A percentile compares a stretch with the other conserved stretches of the same genome.
Conservation (phyloP, 1,284 basidiomycete species). For the Moesziomyces antarcticus region DNA sequence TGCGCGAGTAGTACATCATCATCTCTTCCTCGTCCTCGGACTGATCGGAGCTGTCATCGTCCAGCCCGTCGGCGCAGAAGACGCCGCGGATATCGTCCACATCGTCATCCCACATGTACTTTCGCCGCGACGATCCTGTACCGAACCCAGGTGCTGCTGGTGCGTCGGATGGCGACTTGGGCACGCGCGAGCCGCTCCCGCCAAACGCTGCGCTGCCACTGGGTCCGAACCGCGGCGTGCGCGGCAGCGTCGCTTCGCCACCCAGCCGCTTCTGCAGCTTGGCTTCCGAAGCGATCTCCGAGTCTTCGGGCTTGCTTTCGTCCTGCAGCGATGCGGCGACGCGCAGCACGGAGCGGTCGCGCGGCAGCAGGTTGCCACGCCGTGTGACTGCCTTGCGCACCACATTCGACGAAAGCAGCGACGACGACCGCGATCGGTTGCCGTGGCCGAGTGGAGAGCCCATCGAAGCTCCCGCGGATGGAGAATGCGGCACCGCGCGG, state of each 20-base stretch:
- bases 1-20: slow-evolving; percentile 47
- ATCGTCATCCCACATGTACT: slow-evolving; percentile 52
- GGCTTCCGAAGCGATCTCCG: slow-evolving; percentile 64
- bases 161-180: slow-evolving; percentile 31
- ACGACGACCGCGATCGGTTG: slow-evolving; percentile 26
- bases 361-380: slow-evolving; percentile 41
- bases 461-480: slow-evolving; percentile 17
- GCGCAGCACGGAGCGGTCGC: slow-evolving; percentile 53
- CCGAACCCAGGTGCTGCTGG: slow-evolving; percentile 4
- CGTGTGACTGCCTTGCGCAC: slow-evolving; percentile 37
- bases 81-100: slow-evolving; percentile 48
- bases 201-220: background rate
- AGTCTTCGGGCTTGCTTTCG: slow-evolving; percentile 55
- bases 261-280: slow-evolving; percentile 58
- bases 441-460: slow-evolving; percentile 26
- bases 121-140: slow-evolving; percentile 13
- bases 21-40: slow-evolving; percentile 34
- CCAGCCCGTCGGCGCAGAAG: slow-evolving; percentile 29
- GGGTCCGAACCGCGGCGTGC: slow-evolving; percentile 33
- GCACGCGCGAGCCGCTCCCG: slow-evolving; percentile 5
- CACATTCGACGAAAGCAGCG: slow-evolving; percentile 31
- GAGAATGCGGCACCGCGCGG: slow-evolving; percentile 16
- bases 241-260: slow-evolving; percentile 39
- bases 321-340: slow-evolving; percentile 62
- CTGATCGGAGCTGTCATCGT: slow-evolving; percentile 37